Evolutionary conservation across 306 rosid genomes (phyloP), one percentile per base, ranked within the genome.

Genomic region (Astragalus membranaceus): DNA sequence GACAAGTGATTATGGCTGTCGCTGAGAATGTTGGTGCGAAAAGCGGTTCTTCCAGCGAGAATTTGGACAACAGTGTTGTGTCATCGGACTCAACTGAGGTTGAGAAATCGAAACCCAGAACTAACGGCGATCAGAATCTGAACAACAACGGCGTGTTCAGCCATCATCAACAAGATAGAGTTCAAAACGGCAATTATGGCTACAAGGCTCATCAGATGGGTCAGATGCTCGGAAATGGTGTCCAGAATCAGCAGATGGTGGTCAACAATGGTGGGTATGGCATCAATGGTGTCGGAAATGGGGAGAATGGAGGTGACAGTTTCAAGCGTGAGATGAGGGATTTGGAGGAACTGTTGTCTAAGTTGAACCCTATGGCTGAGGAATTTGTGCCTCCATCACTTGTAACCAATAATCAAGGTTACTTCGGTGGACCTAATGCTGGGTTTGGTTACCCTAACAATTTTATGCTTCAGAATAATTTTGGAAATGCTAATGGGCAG

Each of bases 281-380:
- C 44, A 59, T 68, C 33, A 80, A 88, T 46, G 89, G 88, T 42
- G 70, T 72, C 1, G 70, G 52, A 11, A 75, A 78, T 43, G 91
- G 82, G 9, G 82, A 59, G 3, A 81, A 80, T 39, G 88, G 81
- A 12, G 88, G 73, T 26, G 91, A 87, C 36, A 86, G 67, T 71
- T 90, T 77, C 75, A 90, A 90, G 51, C 80, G 83, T 50, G 96
- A 91, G 23, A 94, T 94, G 91, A 94, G 95, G 80, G 97, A 94
- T 86, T 92, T 94, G 95, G 97, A 79, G 35, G 96, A 91, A 43
- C 74, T 94, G 49, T 71, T 94, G 72, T 94, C 99, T 3, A 94
- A 94, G 86, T 52, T 94, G 85, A 94, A 94, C 73, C 99, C 99
- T 57, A 84, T 94, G 99, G 99, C 99, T 41, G 88, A 94, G 85